A percentile compares a stretch with the other conserved stretches of the same genome.
phyloP scores from a whole-genome alignment of 2,329 filamentous ascomycete species.

The Rhinocladiella similis region DNA sequence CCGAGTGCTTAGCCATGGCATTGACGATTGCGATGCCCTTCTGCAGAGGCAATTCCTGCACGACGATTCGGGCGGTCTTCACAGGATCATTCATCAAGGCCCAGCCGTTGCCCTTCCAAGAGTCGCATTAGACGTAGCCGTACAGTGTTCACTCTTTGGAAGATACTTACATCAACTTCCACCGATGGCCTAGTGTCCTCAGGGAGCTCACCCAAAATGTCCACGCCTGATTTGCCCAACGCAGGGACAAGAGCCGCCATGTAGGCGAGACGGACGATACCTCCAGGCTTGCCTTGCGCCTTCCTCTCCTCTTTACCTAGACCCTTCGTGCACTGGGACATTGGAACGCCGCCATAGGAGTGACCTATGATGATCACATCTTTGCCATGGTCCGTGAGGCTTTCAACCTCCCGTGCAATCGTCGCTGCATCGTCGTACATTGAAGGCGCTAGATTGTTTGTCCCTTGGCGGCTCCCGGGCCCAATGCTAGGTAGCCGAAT shows the following conservation, averaged over 20 bases:
- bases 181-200: too few species aligned
- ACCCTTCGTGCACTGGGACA: conserved; percentile 24
- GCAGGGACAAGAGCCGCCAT: conserved; percentile 38
- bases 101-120: conserved; percentile 15
- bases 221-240: conserved; percentile 25
- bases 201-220: too few species aligned
- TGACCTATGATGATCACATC: conserved; percentile 35
- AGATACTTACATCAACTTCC: conserved; percentile 10
- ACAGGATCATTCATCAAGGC: background rate
- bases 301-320: conserved; percentile 34
- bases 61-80: background rate
- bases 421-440: conserved; percentile 35
- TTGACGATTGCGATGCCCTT: conserved; percentile 22
- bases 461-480: conserved; percentile 24
- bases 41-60: conserved; percentile 1
- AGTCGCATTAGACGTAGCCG: too few species aligned
- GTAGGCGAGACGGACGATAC: conserved; percentile 37
- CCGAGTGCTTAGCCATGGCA: conserved; percentile 29
- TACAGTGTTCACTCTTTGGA: too few species aligned
- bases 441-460: conserved; percentile 26
- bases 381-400: conserved; percentile 27
- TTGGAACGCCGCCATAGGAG: conserved; percentile 36
- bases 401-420: conserved; percentile 28
- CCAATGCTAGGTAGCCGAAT: conserved; percentile 18
- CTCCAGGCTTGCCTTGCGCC: conserved; percentile 32